Base-by-base conservation (phyloP, 139 green algal species). In the Auxenochlorella pyrenoidosa region DNA sequence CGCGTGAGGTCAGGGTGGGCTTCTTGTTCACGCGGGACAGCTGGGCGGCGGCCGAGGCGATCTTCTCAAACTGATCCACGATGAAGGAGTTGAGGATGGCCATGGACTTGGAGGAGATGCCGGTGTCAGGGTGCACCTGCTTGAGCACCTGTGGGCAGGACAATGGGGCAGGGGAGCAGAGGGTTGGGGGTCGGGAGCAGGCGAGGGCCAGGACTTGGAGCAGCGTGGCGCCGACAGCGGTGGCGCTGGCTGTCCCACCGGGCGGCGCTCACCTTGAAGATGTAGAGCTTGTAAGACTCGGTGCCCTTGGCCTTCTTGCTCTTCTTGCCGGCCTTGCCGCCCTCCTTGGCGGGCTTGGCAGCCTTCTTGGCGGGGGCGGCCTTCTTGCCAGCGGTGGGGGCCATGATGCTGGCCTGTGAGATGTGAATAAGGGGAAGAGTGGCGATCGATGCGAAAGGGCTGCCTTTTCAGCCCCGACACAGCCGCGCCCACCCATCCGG, bases 1-100 rank as follows among this genome's bases (percentile, higher is more conserved):
- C 95, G 80, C 95, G 93, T 34, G 92, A 96, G 41, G 95, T 97
- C 82, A 98, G 91, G 68, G 95, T 98, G 63, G 95, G 95, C 95
- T 97, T 97, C 95, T 98, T 98, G 95, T 95, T 96, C 86, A 93
- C 92, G 83, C 93, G 90, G 51, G 87, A 79, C 70, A 96, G 89
- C 88, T 92, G 92, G 79, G 93, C 88, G n/a, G 95, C 90, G 92
- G 97, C 93, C 73, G 90, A 92, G 65, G 95, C 95, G 40, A 97
- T 96, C 92, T 97, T 97, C 88, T 98, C 95, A 89, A 98, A 98
- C 78, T 91, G 87, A 76, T 91, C 90, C 6, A 63, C 72, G 78
- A 98, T 97, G 94, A 99, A 98, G 2, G 94, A 97, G 95, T 98
- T 99, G 91, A 99, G 96, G 93, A 99, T 99, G 83, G 90, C 94